Evolutionary conservation across 75 land plant species (phyloP), one percentile per base, ranked within the genome.

Genomic region (Selaginella moellendorffii): DNA sequence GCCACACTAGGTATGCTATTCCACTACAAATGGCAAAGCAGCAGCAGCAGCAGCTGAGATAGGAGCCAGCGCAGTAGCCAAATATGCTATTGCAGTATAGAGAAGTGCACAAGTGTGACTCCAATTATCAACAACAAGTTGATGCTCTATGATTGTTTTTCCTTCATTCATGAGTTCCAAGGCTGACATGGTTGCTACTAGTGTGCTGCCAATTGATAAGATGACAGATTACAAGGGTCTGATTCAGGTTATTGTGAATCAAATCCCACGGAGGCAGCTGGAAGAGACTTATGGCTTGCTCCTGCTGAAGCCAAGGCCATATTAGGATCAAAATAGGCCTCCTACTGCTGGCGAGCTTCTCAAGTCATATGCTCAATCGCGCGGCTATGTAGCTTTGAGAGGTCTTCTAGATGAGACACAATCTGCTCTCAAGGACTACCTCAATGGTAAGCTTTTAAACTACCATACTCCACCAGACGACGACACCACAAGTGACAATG

Each of bases 341-440:
- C 97, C 97, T 36, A 61, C 74, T 27, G 86, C 95, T 30, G 54
- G 80, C 2, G 97, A 92, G 68, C 54, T 92, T 22, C 64, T 92
- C 64, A 79, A 82, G 52, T 71, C 82, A 9, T 92, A 83, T 69
- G 87, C 90, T 54, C 73, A 71, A 46, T 92, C 97, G 46, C 82
- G 97, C 31, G 86, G n/a, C n/a, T n/a, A n/a, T n/a, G n/a, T n/a
- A n/a, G n/a, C n/a, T n/a, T n/a, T n/a, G n/a, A n/a, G n/a, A n/a
- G n/a, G n/a, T n/a, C n/a, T 92, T 63, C 96, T 95, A 23, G 95
- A 92, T 78, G 97, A 92, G 70, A 85, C 89, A 0, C 76, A 71
- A 31, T 88, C 97, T 31, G 77, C 95, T 25, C n/a, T n/a, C n/a
- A n/a, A n/a, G n/a, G n/a, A n/a, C n/a, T n/a, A n/a, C n/a, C n/a